Evolutionary conservation across 495 filamentous ascomycete species (phyloP).

Genomic region (Usnea hakonensis): DNA sequence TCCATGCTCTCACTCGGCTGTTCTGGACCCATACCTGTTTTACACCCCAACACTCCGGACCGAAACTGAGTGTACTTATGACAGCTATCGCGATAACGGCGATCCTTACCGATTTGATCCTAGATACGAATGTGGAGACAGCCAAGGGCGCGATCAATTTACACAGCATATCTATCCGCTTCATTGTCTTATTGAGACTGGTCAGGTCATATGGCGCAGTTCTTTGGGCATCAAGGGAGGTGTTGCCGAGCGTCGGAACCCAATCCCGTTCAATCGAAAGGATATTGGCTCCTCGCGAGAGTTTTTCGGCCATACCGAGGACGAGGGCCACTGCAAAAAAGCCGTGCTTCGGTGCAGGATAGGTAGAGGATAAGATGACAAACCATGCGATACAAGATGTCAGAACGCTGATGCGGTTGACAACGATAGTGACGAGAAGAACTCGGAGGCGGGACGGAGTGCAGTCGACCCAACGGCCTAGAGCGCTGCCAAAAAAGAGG

Average conservation of each 20-base stretch:
- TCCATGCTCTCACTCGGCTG: not conserved
- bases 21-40: slow-evolving; percentile 5
- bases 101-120: slow-evolving; percentile 36
- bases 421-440: slow-evolving; percentile 36
- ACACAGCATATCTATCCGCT: slow-evolving; percentile 62
- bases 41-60: slow-evolving; percentile 2
- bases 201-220: slow-evolving; percentile 31
- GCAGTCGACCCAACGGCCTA: slow-evolving; percentile 39
- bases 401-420: slow-evolving; percentile 37
- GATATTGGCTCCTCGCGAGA: slow-evolving; percentile 39
- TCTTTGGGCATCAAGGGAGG: not conserved
- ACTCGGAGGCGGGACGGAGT: slow-evolving; percentile 36
- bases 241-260: slow-evolving; percentile 35
- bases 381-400: slow-evolving; percentile 35
- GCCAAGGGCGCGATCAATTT: slow-evolving; percentile 55
- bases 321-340: slow-evolving; percentile 34
- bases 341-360: slow-evolving; percentile 24
- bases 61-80: slow-evolving; percentile 24
- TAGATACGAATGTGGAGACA: slow-evolving; percentile 43
- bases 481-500: slow-evolving; percentile 31
- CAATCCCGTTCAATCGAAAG: slow-evolving; percentile 52
- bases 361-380: slow-evolving; percentile 15
- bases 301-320: slow-evolving; percentile 43
- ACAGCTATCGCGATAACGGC: slow-evolving; percentile 42
- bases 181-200: slow-evolving; percentile 54